Conservation (phyloP, 2,329 filamentous ascomycete species). For the Ophiostoma angusticollis region DNA sequence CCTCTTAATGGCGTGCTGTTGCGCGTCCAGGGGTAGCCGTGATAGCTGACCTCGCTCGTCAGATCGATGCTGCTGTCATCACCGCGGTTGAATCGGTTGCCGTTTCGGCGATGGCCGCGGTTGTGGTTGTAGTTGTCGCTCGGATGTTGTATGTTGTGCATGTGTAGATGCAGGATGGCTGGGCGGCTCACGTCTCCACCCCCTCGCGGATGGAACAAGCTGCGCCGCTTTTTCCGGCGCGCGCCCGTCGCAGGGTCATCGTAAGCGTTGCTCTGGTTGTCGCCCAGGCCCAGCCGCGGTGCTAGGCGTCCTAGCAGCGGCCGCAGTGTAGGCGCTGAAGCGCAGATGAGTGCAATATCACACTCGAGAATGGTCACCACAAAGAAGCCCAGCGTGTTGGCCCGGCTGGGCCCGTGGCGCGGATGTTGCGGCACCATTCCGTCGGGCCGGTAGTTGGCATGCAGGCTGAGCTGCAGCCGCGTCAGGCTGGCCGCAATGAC, state of each 20-base stretch:
- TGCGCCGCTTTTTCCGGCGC: neutral
- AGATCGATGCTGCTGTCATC: slow-evolving; percentile 18
- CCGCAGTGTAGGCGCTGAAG: slow-evolving; percentile 22
- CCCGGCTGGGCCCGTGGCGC: slow-evolving; percentile 7
- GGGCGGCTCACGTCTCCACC: too few relatives aligned
- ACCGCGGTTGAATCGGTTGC: neutral
- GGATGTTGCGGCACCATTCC: neutral
- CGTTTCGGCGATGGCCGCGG: too few relatives aligned
- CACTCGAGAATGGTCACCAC: slow-evolving; percentile 25
- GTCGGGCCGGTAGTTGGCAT: slow-evolving; percentile 16
- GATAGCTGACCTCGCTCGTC: slow-evolving; percentile 20
- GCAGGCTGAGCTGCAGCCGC: slow-evolving; percentile 20
- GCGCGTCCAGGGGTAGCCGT: slow-evolving; percentile 21
- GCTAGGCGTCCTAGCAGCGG: slow-evolving; percentile 19
- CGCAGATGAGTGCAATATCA: slow-evolving; percentile 24
- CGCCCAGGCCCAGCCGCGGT: slow-evolving; percentile 16
- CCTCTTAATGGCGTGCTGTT: slow-evolving; percentile 9
- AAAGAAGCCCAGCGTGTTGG: slow-evolving; percentile 22
- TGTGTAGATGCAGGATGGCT: too few relatives aligned
- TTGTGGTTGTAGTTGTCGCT: too few relatives aligned
- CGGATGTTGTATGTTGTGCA: too few relatives aligned
- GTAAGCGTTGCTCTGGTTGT: neutral
- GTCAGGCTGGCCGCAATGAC: slow-evolving; percentile 25
- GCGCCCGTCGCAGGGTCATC: neutral
- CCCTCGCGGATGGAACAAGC: neutral